phyloP scores from a whole-genome alignment of 2,329 filamentous ascomycete species.

The Phyllosticta capitalensis region DNA sequence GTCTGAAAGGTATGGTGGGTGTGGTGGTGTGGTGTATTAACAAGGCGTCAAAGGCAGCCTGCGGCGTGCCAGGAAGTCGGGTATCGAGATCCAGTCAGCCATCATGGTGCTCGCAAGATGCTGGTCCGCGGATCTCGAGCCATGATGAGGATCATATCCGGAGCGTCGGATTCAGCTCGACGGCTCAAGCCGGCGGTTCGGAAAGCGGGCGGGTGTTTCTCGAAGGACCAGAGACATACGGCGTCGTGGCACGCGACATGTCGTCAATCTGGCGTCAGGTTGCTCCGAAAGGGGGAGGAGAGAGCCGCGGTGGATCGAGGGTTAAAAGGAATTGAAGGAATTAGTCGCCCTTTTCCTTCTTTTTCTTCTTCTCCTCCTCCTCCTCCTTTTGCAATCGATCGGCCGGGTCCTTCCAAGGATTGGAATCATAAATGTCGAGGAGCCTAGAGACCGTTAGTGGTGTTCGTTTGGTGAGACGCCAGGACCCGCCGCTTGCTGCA shows the following conservation, averaged over 20 bases:
- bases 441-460: not conserved
- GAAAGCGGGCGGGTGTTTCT: not conserved
- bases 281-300: not conserved
- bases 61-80: no score
- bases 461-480: not conserved
- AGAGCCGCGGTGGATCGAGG: not conserved
- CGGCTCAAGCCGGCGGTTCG: not conserved
- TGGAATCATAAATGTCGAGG: constrained; percentile 9
- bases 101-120: no score
- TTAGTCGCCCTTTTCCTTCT: not conserved
- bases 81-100: no score
- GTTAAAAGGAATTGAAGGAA: not conserved
- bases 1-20: not conserved
- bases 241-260: not conserved
- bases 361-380: not conserved
- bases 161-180: not conserved
- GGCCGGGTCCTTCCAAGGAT: constrained; percentile 6
- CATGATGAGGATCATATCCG: no score
- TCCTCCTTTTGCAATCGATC: not conserved
- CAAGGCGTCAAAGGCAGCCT: not conserved
- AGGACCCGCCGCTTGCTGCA: not conserved
- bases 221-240: not conserved
- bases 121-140: no score
- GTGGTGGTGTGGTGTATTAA: not conserved
- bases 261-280: not conserved